Percentiles rank a stretch among this genome's conserved stretches.
phyloP scores from a whole-genome alignment of 768 basidiomycete genomes.

The Saitozyma podzolica region DNA sequence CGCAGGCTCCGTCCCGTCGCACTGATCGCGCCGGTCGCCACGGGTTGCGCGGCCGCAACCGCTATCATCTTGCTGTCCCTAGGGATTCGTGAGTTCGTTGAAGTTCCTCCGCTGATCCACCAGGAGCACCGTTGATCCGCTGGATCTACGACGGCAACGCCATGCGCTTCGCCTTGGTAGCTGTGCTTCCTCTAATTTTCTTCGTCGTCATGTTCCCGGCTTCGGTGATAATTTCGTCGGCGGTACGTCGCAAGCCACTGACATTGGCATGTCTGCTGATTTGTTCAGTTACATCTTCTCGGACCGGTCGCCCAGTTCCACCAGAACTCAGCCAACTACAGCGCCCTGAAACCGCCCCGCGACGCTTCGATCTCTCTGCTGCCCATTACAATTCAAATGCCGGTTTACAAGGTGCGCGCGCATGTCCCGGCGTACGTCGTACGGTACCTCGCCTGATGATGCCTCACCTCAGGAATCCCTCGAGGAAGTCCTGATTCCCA shows the following conservation, averaged over 20 bases:
- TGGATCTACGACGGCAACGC: slow-evolving; percentile 65
- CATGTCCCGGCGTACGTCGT: too few relatives aligned
- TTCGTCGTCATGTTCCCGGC: slow-evolving; percentile 56
- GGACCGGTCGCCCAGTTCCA: slow-evolving; percentile 81
- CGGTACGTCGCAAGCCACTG: slow-evolving; percentile 34
- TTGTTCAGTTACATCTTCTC: slow-evolving; percentile 47
- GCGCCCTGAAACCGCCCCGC: slow-evolving; percentile 40
- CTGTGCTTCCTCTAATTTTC: slow-evolving; percentile 66
- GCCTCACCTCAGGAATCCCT: slow-evolving; percentile 38
- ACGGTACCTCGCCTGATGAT: too few relatives aligned
- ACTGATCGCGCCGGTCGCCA: slow-evolving; percentile 28
- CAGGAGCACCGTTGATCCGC: slow-evolving; percentile 64
- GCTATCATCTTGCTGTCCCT: slow-evolving; percentile 16
- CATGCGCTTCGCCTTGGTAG: slow-evolving; percentile 65
- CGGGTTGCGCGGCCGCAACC: slow-evolving; percentile 21
- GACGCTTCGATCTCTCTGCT: slow-evolving; percentile 1
- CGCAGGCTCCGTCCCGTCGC: slow-evolving; percentile 17
- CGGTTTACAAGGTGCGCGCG: slow-evolving; percentile 60
- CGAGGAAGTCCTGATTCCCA: slow-evolving; percentile 58
- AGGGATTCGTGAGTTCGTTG: slow-evolving; percentile 42
- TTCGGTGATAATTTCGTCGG: slow-evolving; percentile 35
- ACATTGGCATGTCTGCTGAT: neutral
- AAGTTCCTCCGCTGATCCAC: neutral
- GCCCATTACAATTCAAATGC: slow-evolving; percentile 62
- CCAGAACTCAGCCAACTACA: slow-evolving; percentile 78